phyloP scores from a whole-genome alignment of 148 eudicot genomes.

The Heliosperma pusillum region DNA sequence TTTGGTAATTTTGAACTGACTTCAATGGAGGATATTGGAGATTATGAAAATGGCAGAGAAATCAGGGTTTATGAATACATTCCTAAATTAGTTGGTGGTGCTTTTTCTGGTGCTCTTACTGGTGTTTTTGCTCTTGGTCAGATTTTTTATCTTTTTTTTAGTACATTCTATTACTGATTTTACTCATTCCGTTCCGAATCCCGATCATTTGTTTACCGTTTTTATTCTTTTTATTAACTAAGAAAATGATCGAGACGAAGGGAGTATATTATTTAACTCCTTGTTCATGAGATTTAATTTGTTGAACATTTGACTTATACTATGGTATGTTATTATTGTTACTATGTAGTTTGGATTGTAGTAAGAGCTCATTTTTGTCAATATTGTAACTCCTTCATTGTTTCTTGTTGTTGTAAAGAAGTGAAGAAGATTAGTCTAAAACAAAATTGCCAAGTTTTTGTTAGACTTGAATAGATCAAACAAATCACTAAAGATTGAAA shows the following conservation, averaged over 20 bases:
- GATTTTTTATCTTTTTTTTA: neutral
- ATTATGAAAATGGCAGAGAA: constrained; percentile 27
- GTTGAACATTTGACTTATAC: neutral
- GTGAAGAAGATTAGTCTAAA: too few species aligned
- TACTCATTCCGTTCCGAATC: too few species aligned
- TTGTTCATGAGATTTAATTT: neutral
- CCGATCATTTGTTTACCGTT: neutral
- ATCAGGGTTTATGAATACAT: constrained; percentile 36
- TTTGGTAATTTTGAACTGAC: constrained; percentile 4
- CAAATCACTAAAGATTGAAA: too few species aligned
- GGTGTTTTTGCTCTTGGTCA: constrained; percentile 60
- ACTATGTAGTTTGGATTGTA: too few species aligned
- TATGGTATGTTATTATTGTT: neutral
- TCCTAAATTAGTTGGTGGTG: constrained; percentile 41
- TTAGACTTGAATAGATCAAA: too few species aligned
- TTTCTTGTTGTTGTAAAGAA: too few species aligned
- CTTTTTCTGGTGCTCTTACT: constrained; percentile 56
- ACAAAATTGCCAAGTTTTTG: too few species aligned
- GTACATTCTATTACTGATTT: too few species aligned
- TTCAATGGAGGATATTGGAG: constrained; percentile 36
- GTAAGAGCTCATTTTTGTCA: too few species aligned
- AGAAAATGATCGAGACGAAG: too few species aligned
- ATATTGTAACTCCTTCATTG: too few species aligned
- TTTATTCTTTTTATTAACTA: too few species aligned
- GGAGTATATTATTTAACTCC: neutral